These are phyloP conservation scores for Tetracladium maxilliforme DNA, from an alignment of 2,329 filamentous ascomycete genomes.

Conservation along the genomic window DNA sequence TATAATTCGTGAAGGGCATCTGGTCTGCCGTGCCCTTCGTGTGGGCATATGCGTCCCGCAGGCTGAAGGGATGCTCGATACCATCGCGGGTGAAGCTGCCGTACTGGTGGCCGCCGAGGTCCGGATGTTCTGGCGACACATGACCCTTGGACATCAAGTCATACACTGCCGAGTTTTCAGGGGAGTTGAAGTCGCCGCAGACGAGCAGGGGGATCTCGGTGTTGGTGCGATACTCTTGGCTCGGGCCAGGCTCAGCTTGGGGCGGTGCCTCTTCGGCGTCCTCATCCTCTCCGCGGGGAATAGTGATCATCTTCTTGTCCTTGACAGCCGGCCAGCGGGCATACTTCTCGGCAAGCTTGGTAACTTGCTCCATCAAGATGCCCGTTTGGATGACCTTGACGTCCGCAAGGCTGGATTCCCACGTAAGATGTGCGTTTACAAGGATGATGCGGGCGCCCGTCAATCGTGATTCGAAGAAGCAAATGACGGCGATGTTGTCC, in stretches of 20 bases:
- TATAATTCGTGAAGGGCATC: slow-evolving; percentile 91
- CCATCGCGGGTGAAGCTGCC: slow-evolving; percentile 86
- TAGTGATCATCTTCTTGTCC: slow-evolving; percentile 49
- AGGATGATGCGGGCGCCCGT: slow-evolving; percentile 89
- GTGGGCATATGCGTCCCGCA: slow-evolving; percentile 78
- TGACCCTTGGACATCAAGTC: slow-evolving; percentile 74
- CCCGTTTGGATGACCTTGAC: slow-evolving; percentile 95
- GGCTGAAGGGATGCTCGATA: slow-evolving; percentile 85
- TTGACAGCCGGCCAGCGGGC: slow-evolving; percentile 64
- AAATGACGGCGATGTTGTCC: slow-evolving; percentile 87
- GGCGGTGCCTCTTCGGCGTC: slow-evolving; percentile 30
- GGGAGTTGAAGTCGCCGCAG: slow-evolving; percentile 94
- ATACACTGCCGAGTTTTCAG: slow-evolving; percentile 75
- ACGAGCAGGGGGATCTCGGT: slow-evolving; percentile 83
- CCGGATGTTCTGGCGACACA: slow-evolving; percentile 63
- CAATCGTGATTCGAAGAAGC: slow-evolving; percentile 80
- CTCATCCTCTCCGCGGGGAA: slow-evolving; percentile 16
- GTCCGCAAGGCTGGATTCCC: slow-evolving; percentile 81
- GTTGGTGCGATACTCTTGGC: slow-evolving; percentile 72
- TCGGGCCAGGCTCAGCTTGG: slow-evolving; percentile 56
- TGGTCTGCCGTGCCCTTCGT: slow-evolving; percentile 74
- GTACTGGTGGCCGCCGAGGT: slow-evolving; percentile 71
- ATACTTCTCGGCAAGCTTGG: slow-evolving; percentile 75
- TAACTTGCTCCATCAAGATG: slow-evolving; percentile 85
- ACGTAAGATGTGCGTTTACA: slow-evolving; percentile 87